Conservation (phyloP, 768 basidiomycete species). For the Imleria badia region DNA sequence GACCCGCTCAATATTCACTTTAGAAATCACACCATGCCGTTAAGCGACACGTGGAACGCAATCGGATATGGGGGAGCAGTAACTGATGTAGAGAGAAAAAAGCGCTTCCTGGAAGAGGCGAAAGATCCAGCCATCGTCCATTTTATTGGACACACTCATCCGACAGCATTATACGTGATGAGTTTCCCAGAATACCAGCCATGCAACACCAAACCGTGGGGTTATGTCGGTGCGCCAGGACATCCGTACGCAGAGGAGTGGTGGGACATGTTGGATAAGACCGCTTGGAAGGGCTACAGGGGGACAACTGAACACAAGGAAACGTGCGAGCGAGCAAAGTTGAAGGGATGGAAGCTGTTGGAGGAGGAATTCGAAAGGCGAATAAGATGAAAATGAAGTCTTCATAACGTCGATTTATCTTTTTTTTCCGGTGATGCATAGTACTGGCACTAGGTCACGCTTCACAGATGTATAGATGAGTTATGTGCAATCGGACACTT, state of each 20-base stretch:
- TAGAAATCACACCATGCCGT: slow-evolving; percentile 34
- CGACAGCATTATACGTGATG: slow-evolving; percentile 36
- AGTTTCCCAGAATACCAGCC: slow-evolving; percentile 5
- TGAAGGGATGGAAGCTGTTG: not conserved
- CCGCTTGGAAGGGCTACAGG: slow-evolving; percentile 15
- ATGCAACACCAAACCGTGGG: slow-evolving; percentile 52
- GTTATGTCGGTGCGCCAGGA: slow-evolving; percentile 47
- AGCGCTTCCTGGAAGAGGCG: slow-evolving; percentile 34
- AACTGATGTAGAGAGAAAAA: slow-evolving; percentile 38
- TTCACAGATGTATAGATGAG: too few species aligned
- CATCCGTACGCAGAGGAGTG: slow-evolving; percentile 47
- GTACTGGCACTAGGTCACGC: too few species aligned
- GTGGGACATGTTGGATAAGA: slow-evolving; percentile 36
- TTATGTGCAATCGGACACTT: too few species aligned
- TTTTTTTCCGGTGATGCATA: too few species aligned
- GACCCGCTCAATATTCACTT: slow-evolving; percentile 49
- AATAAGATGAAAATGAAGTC: not conserved
- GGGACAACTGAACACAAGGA: slow-evolving; percentile 17
- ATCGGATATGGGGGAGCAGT: slow-evolving; percentile 46
- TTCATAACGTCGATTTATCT: not conserved
- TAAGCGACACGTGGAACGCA: slow-evolving; percentile 49
- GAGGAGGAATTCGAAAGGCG: not conserved
- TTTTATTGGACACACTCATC: slow-evolving; percentile 50
- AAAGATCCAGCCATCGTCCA: slow-evolving; percentile 46
- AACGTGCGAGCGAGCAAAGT: not conserved